Percentiles rank a stretch among this genome's conserved stretches.
phyloP scores from a whole-genome alignment of 352 stramenopile species.

The Blastocystis sp. region DNA sequence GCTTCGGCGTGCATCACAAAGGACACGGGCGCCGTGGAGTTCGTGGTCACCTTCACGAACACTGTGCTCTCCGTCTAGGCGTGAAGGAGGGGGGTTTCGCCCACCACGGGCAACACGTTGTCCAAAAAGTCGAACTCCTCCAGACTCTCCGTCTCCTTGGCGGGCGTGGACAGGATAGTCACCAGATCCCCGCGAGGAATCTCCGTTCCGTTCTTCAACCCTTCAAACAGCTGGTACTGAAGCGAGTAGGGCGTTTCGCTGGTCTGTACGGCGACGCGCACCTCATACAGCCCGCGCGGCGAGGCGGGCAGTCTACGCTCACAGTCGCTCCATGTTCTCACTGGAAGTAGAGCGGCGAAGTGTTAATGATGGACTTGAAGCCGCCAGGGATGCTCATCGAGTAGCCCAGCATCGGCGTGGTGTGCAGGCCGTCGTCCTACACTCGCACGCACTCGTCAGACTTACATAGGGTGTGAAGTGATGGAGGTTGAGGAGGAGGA shows the following conservation, averaged over 20 bases:
- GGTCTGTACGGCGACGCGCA: slow-evolving; percentile 22
- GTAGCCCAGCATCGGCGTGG: slow-evolving; percentile 44
- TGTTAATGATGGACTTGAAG: slow-evolving; percentile 41
- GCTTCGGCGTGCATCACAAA: slow-evolving; percentile 58
- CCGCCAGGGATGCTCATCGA: slow-evolving; percentile 58
- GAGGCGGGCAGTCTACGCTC: background rate
- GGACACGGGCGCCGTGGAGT: slow-evolving; percentile 47
- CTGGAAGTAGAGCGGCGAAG: background rate
- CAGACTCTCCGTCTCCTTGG: slow-evolving; percentile 22
- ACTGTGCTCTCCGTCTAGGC: background rate
- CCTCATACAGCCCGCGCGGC: slow-evolving; percentile 59
- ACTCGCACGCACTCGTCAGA: background rate
- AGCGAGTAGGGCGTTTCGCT: slow-evolving; percentile 10
- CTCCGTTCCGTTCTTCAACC: background rate
- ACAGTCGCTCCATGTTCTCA: background rate
- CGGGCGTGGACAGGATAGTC: background rate
- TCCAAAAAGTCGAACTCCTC: slow-evolving; percentile 33
- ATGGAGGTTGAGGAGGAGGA: slow-evolving; percentile 13
- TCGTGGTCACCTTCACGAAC: slow-evolving; percentile 44
- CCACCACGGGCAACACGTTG: background rate
- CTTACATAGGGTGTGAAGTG: background rate
- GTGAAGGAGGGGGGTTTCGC: background rate
- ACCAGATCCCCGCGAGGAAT: background rate
- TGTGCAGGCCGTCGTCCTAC: slow-evolving; percentile 49
- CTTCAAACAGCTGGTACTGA: slow-evolving; percentile 7